These are phyloP conservation scores for Cutaneotrichosporon cutaneum DNA, from an alignment of 1,284 basidiomycete species.

Conservation along the genomic window DNA sequence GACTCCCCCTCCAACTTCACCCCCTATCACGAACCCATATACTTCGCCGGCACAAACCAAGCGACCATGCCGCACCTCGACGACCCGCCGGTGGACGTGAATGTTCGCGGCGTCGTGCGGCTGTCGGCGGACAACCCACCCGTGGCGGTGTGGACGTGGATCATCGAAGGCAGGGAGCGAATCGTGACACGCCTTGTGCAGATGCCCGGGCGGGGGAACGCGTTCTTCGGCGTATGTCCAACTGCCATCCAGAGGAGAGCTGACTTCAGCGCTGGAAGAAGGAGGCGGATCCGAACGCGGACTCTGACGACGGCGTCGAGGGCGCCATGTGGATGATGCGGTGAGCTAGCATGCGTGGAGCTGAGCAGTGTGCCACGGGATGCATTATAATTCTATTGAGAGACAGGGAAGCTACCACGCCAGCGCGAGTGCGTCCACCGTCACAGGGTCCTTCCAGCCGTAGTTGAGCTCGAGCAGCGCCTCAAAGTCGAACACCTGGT, in stretches of 20 bases:
- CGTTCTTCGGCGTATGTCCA: conserved; percentile 4
- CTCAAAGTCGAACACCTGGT: background rate
- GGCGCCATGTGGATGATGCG: conserved; percentile 1
- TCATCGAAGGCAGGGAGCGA: background rate
- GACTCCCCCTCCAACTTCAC: background rate
- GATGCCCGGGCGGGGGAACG: conserved; percentile 2
- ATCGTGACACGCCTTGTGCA: background rate
- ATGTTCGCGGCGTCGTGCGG: background rate
- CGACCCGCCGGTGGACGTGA: background rate
- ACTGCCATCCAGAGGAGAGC: background rate
- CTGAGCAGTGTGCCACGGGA: background rate
- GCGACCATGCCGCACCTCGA: background rate
- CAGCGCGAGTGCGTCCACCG: background rate
- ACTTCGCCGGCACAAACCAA: background rate
- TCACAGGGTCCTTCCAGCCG: background rate
- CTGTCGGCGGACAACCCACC: background rate
- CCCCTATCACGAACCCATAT: background rate
- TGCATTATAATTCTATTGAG: background rate
- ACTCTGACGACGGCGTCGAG: background rate
- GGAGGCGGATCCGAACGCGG: background rate
- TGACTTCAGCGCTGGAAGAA: background rate
- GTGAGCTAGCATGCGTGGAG: no score
- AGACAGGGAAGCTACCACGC: no score
- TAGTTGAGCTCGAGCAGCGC: background rate
- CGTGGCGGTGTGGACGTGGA: background rate